Evolutionary conservation across 2,329 filamentous ascomycete species (phyloP).

Genomic region (Dothidotthia symphoricarpi): DNA sequence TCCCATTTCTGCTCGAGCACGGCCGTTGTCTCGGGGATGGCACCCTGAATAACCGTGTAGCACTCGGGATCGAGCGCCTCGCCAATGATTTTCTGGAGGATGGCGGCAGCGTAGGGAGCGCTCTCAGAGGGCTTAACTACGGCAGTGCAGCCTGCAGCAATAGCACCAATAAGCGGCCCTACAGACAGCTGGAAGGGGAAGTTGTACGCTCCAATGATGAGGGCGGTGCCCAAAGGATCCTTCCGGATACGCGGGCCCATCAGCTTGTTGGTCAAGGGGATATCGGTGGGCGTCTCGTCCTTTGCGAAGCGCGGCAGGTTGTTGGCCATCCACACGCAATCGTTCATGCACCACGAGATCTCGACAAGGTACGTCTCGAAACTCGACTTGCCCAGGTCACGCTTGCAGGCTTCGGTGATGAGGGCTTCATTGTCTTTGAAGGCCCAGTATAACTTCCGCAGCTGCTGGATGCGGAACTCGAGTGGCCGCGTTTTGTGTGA

Average conservation of each 20-base stretch:
- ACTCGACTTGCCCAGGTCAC: conserved; percentile 74
- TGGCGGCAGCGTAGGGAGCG: conserved; percentile 71
- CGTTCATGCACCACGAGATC: conserved; percentile 74
- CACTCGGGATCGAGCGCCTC: conserved; percentile 72
- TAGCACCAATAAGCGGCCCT: conserved; percentile 80
- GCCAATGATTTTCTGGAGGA: conserved; percentile 75
- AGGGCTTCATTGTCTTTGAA: conserved; percentile 73
- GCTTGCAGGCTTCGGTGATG: conserved; percentile 70
- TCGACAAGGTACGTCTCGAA: conserved; percentile 76
- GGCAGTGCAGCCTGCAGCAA: conserved; percentile 86
- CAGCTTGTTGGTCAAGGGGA: conserved; percentile 65
- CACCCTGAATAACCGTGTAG: conserved; percentile 79
- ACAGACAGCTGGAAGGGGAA: conserved; percentile 83
- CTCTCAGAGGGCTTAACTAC: conserved; percentile 89
- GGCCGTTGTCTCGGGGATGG: conserved; percentile 73
- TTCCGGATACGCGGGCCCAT: conserved; percentile 77
- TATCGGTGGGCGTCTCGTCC: conserved; percentile 72
- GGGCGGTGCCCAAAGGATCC: conserved; percentile 78
- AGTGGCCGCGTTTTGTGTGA: conserved; percentile 79
- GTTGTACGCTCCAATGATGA: conserved; percentile 93
- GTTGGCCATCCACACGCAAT: conserved; percentile 74
- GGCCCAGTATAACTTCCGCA: conserved; percentile 94
- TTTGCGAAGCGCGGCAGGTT: conserved; percentile 79
- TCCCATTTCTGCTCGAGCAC: conserved; percentile 90
- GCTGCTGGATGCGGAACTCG: conserved; percentile 77